Evolutionary conservation across 2,329 filamentous ascomycete genomes (phyloP), one percentile per base, ranked within the genome.

Genomic region (Rasamsonia emersonii): DNA sequence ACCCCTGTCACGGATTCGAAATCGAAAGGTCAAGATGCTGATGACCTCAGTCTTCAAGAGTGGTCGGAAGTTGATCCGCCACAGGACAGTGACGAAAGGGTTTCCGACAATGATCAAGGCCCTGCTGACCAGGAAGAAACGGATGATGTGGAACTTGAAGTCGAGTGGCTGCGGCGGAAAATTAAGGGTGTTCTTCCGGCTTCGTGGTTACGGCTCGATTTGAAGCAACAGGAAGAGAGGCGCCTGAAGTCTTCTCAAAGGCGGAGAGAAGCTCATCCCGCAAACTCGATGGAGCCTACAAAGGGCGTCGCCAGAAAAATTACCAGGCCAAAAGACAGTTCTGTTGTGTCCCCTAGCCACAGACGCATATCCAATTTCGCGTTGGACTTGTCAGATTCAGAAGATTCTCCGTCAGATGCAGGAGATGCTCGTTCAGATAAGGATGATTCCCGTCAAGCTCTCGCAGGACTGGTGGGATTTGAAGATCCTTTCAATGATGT

Each of bases 141-240:
- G 21, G 43, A 44, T 11, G 36, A 40, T 4, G 37, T 51, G 25
- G 46, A 49, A 18, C 38, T 38, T 24, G 46, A 50, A 29, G 44
- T 66, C 8, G 48, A 51, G 38, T 43, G 38, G 16, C 41, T 60
- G 9, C 54, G 60, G 28, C 59, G 61, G 17, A 58, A 44, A 30
- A 67, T 66, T 9, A 61, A 61, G 37, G 66, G 66, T 16, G 65
- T 69, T 15, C 50, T 70, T 15, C 66, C 66, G 11, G 66, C 66
- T 4, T 69, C 66, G 15, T 68, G 62, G 59, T 39, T 63, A 15
- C 53, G 60, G 31, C 48, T 67, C 28, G 53, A 66, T 40, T 50
- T 53, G 28, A 53, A 56, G 36, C 50, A 50, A 20, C 53, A 53
- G n/a, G 45, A 38, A 37, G 45, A 43, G 17, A 44, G 33, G 38